Evolutionary conservation across 2,329 filamentous ascomycete species (phyloP), one percentile per base, ranked within the genome.

Genomic region (Trichophyton mentagrophytes): DNA sequence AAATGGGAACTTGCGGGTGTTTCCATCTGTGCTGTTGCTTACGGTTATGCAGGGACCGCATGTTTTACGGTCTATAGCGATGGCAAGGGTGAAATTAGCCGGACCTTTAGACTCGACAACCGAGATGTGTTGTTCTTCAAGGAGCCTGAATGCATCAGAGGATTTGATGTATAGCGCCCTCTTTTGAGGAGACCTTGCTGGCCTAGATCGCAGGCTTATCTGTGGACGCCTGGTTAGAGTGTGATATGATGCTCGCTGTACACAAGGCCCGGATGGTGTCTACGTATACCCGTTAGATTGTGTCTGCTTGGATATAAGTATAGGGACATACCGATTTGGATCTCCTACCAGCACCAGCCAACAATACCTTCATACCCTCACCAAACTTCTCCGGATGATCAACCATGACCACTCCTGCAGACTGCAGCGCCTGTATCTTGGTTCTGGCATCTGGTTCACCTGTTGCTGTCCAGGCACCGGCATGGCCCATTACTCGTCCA

Each of bases 331-430:
- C 51, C 27, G 4, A 44, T 4, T 61, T 61, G 9, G 64, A 62
- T 11, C 62, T 62, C 69, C 61, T 74, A 65, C 64, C 74, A n/a
- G 68, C 68, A 13, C 65, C 73, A 15, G 71, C 72, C 3, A 90
- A 74, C 13, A 88, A 74, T 2, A 75, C 73, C 70, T 84, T 87
- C 78, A 91, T 83, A 0, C 82, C 82, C 20, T 79, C 75, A 0
- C 88, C 88, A 63, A 92, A 87, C 64, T 87, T 85, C 57, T 87
- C 85, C 0, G 88, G 88, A 68, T 91, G 88, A 62, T 88, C 83
- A 2, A 90, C 84, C 72, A 91, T 83, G 0, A 80, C 82, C 0
- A 82, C 86, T 1, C 87, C 87, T 11, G 81, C 87, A 60, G 79
- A 76, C 69, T 84, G 75, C n/a, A 92, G 77, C 1, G 83, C 80